Base-by-base conservation (phyloP, 1,139 yeast genomes). In the Diutina siamensis region DNA sequence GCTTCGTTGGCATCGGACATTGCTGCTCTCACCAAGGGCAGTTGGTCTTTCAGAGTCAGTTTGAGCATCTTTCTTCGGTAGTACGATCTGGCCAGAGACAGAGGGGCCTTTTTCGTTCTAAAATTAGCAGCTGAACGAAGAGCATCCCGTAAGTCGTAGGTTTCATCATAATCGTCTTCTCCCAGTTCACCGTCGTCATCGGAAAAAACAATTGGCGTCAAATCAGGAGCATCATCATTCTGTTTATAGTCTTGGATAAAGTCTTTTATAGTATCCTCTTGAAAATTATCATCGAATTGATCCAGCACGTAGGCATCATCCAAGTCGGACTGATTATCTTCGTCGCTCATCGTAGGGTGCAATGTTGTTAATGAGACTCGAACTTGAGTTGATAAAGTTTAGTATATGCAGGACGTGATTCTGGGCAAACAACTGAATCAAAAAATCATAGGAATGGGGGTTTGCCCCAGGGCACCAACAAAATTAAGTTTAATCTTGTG, bases 1-100 rank as follows among this genome's bases (percentile, higher is more conserved):
- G 85, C 83, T 54, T 81, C 89, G 56, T 86, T 84, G 1, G 95
- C 96, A 52, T 71, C 70, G 4, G 94, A 80, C 34, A 85, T 61
- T 45, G 80, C 60, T 42, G 70, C 68, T 46, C 81, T 70, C 1
- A 85, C 83, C 57, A 83, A 94, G 0, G 92, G 94, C 50, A 83
- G 82, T 47, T 80, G 58, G 18, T 77, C 77, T 46, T 72, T 62
- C 44, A 65, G 64, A 32, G 68, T 57, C 54, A 71, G 56, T 40
- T 62, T 51, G 59, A 61, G 60, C 59, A 63, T 58, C 59, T 69
- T 59, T 2, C 66, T 55, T 44, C 57, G 61, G 56, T 61, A 63
- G 46, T 57, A 61, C 18, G 60, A 55, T 58, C 61, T 58, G 49
- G 68, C 50, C 52, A 65, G 48, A 50, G 64, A 50, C 64, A 60